phyloP scores from a whole-genome alignment of 208 protist species.

The Wallacemonas collosoma region DNA sequence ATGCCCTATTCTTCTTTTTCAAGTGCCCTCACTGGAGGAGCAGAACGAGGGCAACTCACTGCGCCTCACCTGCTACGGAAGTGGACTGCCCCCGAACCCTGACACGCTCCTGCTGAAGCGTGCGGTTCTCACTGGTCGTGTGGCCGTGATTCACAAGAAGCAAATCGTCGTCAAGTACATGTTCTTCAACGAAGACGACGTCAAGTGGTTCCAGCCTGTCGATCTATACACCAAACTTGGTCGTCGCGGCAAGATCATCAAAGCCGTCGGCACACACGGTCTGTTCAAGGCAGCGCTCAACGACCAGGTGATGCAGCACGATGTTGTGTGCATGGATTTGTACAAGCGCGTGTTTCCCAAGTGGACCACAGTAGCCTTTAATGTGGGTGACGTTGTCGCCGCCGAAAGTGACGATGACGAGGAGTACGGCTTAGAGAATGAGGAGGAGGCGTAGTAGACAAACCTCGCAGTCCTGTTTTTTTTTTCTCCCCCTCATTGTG shows the following conservation, averaged over 20 bases:
- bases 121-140: constrained; percentile 71
- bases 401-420: constrained; percentile 26
- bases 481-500: not conserved
- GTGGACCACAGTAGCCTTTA: constrained; percentile 88
- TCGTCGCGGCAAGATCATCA: constrained; percentile 94
- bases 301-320: constrained; percentile 93
- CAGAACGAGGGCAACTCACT: constrained; percentile 71
- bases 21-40: constrained; percentile 85
- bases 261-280: constrained; percentile 96
- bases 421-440: constrained; percentile 13
- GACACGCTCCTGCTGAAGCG: constrained; percentile 85
- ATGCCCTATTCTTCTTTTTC: constrained; percentile 84
- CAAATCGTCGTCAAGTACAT: constrained; percentile 96
- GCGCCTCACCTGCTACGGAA: constrained; percentile 77
- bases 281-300: constrained; percentile 97
- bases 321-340: constrained; percentile 97
- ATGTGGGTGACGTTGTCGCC: constrained; percentile 49
- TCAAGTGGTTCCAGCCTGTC: constrained; percentile 97
- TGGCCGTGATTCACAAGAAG: constrained; percentile 91
- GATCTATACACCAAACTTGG: constrained; percentile 97
- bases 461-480: not conserved
- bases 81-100: constrained; percentile 77
- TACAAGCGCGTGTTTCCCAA: constrained; percentile 97
- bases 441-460: constrained; percentile 6
- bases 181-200: constrained; percentile 96